phyloP scores from a whole-genome alignment of 176 grass and related monocot species.

The Themeda triandra region DNA sequence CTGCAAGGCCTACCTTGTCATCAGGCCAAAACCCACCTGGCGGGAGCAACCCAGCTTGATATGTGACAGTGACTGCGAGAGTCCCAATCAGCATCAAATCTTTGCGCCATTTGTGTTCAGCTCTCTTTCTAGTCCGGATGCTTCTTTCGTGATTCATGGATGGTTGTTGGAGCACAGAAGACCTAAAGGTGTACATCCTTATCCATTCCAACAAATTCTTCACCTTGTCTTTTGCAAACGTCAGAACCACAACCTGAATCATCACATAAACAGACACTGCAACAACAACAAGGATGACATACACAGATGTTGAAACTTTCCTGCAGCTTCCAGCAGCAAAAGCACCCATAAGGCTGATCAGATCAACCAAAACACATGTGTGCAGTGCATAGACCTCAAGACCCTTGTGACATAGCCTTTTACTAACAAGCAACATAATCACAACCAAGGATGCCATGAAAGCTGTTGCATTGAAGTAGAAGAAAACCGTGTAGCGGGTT shows the following conservation, averaged over 20 bases:
- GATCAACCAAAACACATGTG: conserved; percentile 16
- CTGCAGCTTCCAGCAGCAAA: conserved; percentile 40
- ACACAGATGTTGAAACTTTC: conserved; percentile 17
- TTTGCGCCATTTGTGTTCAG: conserved; percentile 7
- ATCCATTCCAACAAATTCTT: neutral
- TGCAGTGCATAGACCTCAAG: conserved; percentile 8
- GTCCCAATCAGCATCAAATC: neutral
- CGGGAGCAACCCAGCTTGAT: neutral
- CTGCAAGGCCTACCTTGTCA: neutral
- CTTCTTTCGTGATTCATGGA: neutral
- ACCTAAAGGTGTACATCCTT: neutral
- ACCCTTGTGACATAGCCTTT: conserved; percentile 32
- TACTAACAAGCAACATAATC: conserved; percentile 42
- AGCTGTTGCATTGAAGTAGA: conserved; percentile 42
- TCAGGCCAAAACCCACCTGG: neutral
- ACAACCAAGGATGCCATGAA: conserved; percentile 39
- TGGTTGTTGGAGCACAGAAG: neutral
- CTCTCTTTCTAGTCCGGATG: neutral
- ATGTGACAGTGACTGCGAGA: neutral
- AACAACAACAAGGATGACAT: conserved; percentile 30
- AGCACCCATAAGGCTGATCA: conserved; percentile 44
- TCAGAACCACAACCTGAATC: conserved; percentile 21
- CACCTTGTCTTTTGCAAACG: neutral
- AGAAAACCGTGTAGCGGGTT: conserved; percentile 29
- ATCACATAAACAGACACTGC: conserved; percentile 32